These are phyloP conservation scores for Aaosphaeria arxii DNA, from an alignment of 2,329 filamentous ascomycete species.

Conservation along the genomic window DNA sequence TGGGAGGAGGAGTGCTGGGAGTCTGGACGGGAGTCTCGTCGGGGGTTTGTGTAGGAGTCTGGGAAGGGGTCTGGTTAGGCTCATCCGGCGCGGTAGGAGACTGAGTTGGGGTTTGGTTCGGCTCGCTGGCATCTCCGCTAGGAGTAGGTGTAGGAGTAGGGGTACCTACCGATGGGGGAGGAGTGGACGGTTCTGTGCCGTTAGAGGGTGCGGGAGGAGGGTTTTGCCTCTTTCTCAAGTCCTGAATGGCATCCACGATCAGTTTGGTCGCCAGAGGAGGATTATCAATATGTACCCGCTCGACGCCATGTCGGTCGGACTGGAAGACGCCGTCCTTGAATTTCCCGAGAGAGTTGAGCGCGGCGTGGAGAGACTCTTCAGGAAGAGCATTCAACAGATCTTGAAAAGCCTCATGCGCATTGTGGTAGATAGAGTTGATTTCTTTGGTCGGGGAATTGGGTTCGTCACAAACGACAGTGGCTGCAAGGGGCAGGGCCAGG, in stretches of 20 bases:
- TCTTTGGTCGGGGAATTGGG: constrained; percentile 17
- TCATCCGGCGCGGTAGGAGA: too few species aligned
- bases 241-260: constrained; percentile 59
- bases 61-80: too few species aligned
- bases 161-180: constrained; percentile 1
- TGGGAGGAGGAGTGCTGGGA: too few species aligned
- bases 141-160: neutral
- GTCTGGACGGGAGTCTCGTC: too few species aligned
- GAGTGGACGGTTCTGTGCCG: constrained; percentile 9
- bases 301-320: constrained; percentile 61
- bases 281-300: constrained; percentile 61
- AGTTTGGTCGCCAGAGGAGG: constrained; percentile 61
- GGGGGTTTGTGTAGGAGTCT: too few species aligned
- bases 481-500: constrained; percentile 29
- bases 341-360: constrained; percentile 61
- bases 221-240: constrained; percentile 42
- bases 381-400: constrained; percentile 57
- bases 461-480: constrained; percentile 16
- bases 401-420: constrained; percentile 47
- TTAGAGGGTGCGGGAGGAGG: constrained; percentile 15
- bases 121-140: neutral
- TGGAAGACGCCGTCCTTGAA: constrained; percentile 68
- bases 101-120: too few species aligned
- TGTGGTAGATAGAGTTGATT: constrained; percentile 23
- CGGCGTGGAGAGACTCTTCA: constrained; percentile 60